These are phyloP conservation scores for Mycena floridula DNA, from an alignment of 768 basidiomycete species.

Conservation along the genomic window DNA sequence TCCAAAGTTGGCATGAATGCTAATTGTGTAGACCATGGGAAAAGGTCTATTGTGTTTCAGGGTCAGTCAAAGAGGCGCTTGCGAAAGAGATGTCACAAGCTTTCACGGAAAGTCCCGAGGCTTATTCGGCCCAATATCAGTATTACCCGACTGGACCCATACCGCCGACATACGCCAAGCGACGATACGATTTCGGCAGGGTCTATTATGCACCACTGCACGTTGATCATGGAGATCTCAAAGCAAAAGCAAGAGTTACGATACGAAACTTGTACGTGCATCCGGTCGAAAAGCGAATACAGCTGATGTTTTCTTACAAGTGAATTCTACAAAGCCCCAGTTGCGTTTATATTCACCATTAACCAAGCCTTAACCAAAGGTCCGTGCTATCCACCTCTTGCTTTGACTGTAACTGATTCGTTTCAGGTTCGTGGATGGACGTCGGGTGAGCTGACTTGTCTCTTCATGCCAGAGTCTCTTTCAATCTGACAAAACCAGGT, in stretches of 20 bases:
- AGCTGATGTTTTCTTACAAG: neutral
- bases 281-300: neutral
- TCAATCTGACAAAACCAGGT: conserved; percentile 1
- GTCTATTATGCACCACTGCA: conserved; percentile 8
- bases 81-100: conserved; percentile 7
- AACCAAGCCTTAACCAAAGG: conserved; percentile 12
- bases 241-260: conserved; percentile 6
- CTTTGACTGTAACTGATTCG: neutral
- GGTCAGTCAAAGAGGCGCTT: conserved; percentile 5
- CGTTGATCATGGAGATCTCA: conserved; percentile 8
- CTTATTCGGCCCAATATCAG: conserved; percentile 7
- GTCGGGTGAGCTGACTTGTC: conserved; percentile 1
- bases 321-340: conserved; percentile 11
- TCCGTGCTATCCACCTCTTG: neutral
- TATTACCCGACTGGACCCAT: conserved; percentile 11
- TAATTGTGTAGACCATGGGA: conserved; percentile 8
- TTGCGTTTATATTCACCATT: conserved; percentile 13
- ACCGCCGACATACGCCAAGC: conserved; percentile 6
- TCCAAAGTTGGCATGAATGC: neutral
- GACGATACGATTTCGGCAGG: conserved; percentile 12
- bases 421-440: conserved; percentile 11
- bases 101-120: conserved; percentile 2
- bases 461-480: neutral
- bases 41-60: conserved; percentile 13
- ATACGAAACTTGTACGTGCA: conserved; percentile 8